A percentile compares a stretch with the other conserved stretches of the same genome.
Evolutionary conservation across 768 basidiomycete species (phyloP).

Genomic region (Gelatoporia subvermispora): DNA sequence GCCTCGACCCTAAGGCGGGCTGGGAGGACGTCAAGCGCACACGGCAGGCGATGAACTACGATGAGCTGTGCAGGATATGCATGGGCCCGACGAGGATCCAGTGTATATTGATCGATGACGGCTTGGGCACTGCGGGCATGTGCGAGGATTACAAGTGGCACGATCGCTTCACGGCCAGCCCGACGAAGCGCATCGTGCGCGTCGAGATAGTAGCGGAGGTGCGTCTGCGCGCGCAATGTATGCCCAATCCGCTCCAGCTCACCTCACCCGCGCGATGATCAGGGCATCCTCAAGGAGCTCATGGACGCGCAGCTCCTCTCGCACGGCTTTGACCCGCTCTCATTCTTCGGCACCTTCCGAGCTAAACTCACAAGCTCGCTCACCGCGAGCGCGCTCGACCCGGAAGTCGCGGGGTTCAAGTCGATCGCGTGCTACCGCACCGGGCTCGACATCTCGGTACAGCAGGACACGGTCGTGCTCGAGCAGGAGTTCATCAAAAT

Average conservation of each 20-base stretch:
- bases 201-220: constrained; percentile 75
- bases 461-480: constrained; percentile 11
- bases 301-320: constrained; percentile 10
- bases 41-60: constrained; percentile 43
- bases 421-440: constrained; percentile 76
- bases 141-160: constrained; percentile 58
- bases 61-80: constrained; percentile 50
- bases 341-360: constrained; percentile 21
- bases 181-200: constrained; percentile 59
- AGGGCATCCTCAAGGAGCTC: constrained; percentile 22
- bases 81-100: constrained; percentile 58
- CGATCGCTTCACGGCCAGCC: constrained; percentile 47
- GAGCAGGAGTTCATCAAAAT: constrained; percentile 26
- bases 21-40: constrained; percentile 59
- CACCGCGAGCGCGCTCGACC: constrained; percentile 33
- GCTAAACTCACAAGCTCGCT: constrained; percentile 34
- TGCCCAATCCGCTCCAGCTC: background rate
- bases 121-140: constrained; percentile 44
- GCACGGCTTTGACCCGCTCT: constrained; percentile 4
- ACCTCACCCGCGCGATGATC: background rate
- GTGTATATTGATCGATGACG: constrained; percentile 71
- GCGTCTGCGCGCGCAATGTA: constrained; percentile 1
- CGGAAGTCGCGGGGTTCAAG: constrained; percentile 64
- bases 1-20: constrained; percentile 29
- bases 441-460: constrained; percentile 49